A percentile compares a stretch with the other conserved stretches of the same genome.
phyloP scores from a whole-genome alignment of 345 rosid species.

The Salix arbutifolia region DNA sequence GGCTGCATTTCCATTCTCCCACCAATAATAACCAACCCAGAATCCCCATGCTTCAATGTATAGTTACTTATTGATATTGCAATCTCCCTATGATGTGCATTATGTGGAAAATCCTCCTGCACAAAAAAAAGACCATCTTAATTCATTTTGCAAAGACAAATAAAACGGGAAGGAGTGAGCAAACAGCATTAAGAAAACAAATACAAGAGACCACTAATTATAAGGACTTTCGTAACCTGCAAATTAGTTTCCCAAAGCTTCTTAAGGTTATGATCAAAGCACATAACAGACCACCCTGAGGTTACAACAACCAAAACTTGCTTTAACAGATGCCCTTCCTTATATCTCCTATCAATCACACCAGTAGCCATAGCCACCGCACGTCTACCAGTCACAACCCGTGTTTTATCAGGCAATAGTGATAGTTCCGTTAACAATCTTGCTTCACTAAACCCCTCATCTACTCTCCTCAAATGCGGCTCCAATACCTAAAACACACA shows the following conservation, averaged over 20 bases:
- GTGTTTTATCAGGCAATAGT: constrained; percentile 82
- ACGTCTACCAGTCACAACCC: constrained; percentile 78
- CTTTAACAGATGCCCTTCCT: constrained; percentile 71
- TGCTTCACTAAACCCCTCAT: constrained; percentile 89
- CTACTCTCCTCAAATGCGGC: constrained; percentile 75
- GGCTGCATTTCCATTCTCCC: constrained; percentile 95
- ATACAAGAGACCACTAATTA: neutral
- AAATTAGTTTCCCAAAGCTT: constrained; percentile 91
- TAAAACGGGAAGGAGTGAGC: neutral
- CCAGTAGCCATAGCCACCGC: constrained; percentile 96
- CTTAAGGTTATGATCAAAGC: constrained; percentile 92
- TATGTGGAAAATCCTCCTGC: constrained; percentile 92
- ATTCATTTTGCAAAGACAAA: neutral
- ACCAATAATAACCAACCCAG: constrained; percentile 80
- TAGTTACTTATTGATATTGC: constrained; percentile 55
- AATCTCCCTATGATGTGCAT: constrained; percentile 84
- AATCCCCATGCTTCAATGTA: constrained; percentile 82
- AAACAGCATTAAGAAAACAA: neutral
- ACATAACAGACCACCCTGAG: constrained; percentile 89
- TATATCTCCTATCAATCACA: constrained; percentile 62
- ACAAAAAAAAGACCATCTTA: neutral
- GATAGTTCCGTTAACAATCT: constrained; percentile 60
- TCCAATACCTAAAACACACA: constrained; percentile 59
- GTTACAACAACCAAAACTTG: constrained; percentile 97
- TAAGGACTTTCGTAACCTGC: constrained; percentile 48